Conservation (phyloP, 2,329 filamentous ascomycete genomes). For the Lasiodiplodia citricola region DNA sequence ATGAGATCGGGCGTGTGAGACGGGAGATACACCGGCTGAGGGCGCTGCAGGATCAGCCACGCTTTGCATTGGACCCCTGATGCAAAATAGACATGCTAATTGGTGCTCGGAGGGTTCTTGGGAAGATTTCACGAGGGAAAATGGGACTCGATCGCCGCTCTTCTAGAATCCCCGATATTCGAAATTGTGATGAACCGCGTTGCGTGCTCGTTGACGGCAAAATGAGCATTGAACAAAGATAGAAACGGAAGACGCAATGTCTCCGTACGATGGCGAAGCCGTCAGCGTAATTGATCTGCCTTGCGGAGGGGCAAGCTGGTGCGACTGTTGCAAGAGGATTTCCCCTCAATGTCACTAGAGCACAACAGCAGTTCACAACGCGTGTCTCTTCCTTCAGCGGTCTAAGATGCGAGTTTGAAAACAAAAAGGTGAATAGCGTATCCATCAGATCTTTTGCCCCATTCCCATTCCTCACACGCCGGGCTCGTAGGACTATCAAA, state of each 20-base stretch:
- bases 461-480: slow-evolving; percentile 1
- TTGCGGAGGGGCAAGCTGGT: neutral
- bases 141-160: slow-evolving; percentile 2
- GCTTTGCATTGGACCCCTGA: slow-evolving; percentile 9
- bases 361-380: neutral
- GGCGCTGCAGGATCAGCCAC: slow-evolving; percentile 19
- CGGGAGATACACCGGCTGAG: slow-evolving; percentile 13
- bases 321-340: neutral
- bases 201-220: slow-evolving; percentile 1
- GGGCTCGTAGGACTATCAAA: neutral
- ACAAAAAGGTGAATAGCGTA: neutral
- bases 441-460: neutral
- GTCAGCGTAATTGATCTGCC: slow-evolving; percentile 4
- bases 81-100: neutral
- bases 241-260: neutral
- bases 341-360: neutral
- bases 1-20: slow-evolving; percentile 6
- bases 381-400: neutral
- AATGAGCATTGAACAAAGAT: neutral
- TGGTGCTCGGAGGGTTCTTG: neutral
- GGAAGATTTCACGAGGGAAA: neutral
- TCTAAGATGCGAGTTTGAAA: neutral
- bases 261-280: neutral
- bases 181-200: slow-evolving; percentile 8
- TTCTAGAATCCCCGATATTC: neutral